These are phyloP conservation scores for Viridothelium virens DNA, from an alignment of 495 filamentous ascomycete species.

Conservation along the genomic window DNA sequence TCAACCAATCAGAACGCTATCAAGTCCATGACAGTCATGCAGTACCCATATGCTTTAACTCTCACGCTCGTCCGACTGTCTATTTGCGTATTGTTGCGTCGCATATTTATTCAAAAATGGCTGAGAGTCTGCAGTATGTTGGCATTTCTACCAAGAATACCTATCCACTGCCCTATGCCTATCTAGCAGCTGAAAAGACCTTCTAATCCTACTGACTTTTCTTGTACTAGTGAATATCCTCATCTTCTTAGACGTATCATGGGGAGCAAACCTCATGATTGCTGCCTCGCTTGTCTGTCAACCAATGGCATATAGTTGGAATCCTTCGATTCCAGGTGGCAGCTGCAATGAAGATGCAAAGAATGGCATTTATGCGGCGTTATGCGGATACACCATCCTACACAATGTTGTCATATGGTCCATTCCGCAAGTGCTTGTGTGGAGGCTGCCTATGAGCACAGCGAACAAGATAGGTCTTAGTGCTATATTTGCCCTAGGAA, in stretches of 20 bases:
- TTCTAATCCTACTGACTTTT: not conserved
- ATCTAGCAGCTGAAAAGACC: not conserved
- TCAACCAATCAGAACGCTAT: not conserved
- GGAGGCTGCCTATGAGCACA: not conserved
- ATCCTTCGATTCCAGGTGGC: not conserved
- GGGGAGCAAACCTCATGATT: not conserved
- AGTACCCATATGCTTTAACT: not conserved
- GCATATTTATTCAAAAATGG: not conserved
- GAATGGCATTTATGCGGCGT: not conserved
- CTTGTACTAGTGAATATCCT: not conserved
- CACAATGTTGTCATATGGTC: not conserved
- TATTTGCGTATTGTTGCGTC: slow-evolving; percentile 1
- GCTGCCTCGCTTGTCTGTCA: not conserved
- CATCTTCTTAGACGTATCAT: not conserved
- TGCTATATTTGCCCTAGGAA: not conserved
- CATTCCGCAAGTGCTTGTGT: slow-evolving; percentile 4
- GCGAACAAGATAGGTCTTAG: not conserved
- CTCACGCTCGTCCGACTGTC: not conserved
- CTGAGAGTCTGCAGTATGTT: not conserved
- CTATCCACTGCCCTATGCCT: not conserved
- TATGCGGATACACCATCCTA: not conserved
- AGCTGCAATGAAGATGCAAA: not conserved
- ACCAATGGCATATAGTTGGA: not conserved
- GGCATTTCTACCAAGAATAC: not conserved
- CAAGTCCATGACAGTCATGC: not conserved